Conservation (phyloP, 2,329 filamentous ascomycete species). For the Davidsoniella eucalypti region DNA sequence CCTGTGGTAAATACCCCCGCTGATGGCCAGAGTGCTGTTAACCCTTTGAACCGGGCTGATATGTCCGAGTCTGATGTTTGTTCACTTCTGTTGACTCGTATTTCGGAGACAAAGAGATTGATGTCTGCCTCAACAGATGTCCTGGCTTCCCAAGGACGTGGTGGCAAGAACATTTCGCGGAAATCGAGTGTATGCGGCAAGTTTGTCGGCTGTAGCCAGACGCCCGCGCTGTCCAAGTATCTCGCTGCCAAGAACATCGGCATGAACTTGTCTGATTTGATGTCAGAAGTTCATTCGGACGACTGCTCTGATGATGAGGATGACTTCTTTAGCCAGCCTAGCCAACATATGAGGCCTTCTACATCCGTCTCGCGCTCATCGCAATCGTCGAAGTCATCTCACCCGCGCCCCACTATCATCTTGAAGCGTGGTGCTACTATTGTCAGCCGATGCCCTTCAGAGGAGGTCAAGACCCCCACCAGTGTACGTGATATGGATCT, state of each 20-base stretch:
- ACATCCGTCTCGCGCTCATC: not conserved
- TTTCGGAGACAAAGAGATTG: conserved; percentile 11
- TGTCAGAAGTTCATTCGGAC: conserved; percentile 6
- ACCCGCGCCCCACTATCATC: conserved; percentile 7
- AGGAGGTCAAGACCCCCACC: conserved; percentile 10
- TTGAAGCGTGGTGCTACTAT: conserved; percentile 9
- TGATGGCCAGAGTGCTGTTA: not conserved
- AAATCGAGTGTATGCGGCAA: conserved; percentile 5
- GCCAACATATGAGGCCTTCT: not conserved
- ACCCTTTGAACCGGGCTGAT: conserved; percentile 5
- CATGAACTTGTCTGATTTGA: conserved; percentile 8
- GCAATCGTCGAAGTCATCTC: not conserved
- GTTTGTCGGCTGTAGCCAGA: conserved; percentile 11
- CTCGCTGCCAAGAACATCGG: conserved; percentile 11
- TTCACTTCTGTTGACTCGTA: conserved; percentile 11
- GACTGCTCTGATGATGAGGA: conserved; percentile 7
- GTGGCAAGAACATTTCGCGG: conserved; percentile 4
- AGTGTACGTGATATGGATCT: conserved; percentile 29
- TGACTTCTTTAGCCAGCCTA: conserved; percentile 2
- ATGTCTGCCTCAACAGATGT: conserved; percentile 7
- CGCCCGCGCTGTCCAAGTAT: conserved; percentile 10
- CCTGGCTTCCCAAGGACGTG: not conserved
- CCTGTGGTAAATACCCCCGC: not conserved
- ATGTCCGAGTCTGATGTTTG: conserved; percentile 11
- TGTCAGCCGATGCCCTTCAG: conserved; percentile 8